Base-by-base conservation (phyloP, 139 green algal species). In the Tetradesmus obliquus region DNA sequence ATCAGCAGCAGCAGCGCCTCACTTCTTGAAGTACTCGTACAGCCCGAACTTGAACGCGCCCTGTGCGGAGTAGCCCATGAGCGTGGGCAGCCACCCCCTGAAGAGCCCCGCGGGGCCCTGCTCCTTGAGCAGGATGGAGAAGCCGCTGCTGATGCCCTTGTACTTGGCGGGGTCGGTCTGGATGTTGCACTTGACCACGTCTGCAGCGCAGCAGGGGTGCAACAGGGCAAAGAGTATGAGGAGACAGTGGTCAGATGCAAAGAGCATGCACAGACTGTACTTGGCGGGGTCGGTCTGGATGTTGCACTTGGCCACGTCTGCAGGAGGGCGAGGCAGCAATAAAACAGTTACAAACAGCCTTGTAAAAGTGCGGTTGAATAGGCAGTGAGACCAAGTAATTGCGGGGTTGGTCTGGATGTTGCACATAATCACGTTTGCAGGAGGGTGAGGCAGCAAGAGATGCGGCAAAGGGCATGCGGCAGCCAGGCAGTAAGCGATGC, bases 271-370 rank as follows among this genome's bases (percentile, higher is more conserved):
- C n/a, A n/a, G n/a, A n/a, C n/a, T n/a, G 92, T 96, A 97, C 93
- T 96, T 97, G 72, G 93, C 92, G 66, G 95, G 95, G 82, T 97
- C 94, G 69, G 92, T 97, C 92, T 96, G 88, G 54, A 92, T 98
- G 95, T 99, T 99, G 94, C 97, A 99, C 96, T 99, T 99, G 62
- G 98, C 97, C 1, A 99, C 97, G 85, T 99, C 88, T n/a, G n/a
- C n/a, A n/a, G n/a, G n/a, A n/a, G n/a, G n/a, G n/a, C n/a, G n/a
- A n/a, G n/a, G n/a, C n/a, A n/a, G n/a, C n/a, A n/a, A n/a, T n/a
- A n/a, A n/a, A n/a, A n/a, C n/a, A n/a, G n/a, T n/a, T n/a, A n/a
- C n/a, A n/a, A n/a, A n/a, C n/a, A n/a, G n/a, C n/a, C n/a, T n/a
- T n/a, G n/a, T n/a, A n/a, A n/a, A n/a, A n/a, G n/a, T n/a, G n/a